Conservation (phyloP, 208 protist genomes). For the Borovskyia barvae region DNA sequence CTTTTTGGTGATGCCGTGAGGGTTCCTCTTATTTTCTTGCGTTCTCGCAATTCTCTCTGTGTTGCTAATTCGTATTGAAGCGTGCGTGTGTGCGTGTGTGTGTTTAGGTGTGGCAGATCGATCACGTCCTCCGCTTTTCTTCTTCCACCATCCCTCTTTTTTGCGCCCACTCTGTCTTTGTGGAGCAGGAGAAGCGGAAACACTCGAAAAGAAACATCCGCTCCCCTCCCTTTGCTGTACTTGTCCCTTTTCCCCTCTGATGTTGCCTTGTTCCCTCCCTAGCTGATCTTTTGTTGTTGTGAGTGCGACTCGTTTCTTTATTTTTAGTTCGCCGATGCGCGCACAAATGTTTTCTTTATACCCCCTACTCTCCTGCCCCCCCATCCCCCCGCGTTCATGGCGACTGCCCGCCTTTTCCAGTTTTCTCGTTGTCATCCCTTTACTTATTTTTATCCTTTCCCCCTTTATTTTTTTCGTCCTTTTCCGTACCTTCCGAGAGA, state of each 20-base stretch:
- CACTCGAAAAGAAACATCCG: too few relatives aligned
- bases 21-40: too few relatives aligned
- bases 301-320: neutral
- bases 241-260: neutral
- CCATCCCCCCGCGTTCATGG: too few relatives aligned
- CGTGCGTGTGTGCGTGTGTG: neutral
- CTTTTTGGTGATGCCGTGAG: too few relatives aligned
- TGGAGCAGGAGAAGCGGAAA: too few relatives aligned
- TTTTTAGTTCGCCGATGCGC: neutral
- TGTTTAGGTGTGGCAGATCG: neutral
- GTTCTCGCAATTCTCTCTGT: too few relatives aligned
- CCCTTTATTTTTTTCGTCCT: neutral
- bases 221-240: neutral
- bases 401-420: too few relatives aligned
- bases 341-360: neutral
- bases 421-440: neutral
- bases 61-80: neutral
- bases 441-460: neutral
- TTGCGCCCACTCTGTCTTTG: neutral
- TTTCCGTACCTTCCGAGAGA: too few relatives aligned
- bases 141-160: neutral
- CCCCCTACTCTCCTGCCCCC: too few relatives aligned
- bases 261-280: neutral
- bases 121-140: neutral
- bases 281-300: neutral